Evolutionary conservation across 2,329 filamentous ascomycete genomes (phyloP).

Genomic region (Calonectria hawksworthii): DNA sequence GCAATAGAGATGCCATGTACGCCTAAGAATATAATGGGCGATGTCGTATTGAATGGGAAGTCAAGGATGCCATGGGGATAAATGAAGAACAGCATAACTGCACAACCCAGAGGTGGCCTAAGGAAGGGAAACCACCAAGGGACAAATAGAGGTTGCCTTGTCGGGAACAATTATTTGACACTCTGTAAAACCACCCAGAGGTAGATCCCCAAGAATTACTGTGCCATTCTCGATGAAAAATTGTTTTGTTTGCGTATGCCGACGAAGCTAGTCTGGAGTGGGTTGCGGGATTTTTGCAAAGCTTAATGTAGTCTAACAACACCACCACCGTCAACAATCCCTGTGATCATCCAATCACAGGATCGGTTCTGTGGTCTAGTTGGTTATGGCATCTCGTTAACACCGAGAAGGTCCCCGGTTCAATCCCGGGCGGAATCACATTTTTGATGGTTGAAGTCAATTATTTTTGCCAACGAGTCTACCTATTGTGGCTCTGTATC

Average conservation of each 20-base stretch:
- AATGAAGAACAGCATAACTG: background rate
- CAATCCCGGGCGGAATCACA: constrained; percentile 42
- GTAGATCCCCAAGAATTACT: background rate
- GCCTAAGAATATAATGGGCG: background rate
- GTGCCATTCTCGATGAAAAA: background rate
- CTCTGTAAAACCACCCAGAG: background rate
- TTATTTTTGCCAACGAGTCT: background rate
- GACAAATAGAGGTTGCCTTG: background rate
- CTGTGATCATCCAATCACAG: background rate
- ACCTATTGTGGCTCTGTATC: too few relatives aligned
- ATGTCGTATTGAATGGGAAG: background rate
- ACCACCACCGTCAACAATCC: background rate
- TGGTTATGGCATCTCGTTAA: constrained; percentile 44
- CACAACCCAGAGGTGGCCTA: background rate
- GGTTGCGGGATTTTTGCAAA: background rate
- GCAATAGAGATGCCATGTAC: background rate
- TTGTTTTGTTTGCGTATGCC: background rate
- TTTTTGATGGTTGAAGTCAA: constrained; percentile 13
- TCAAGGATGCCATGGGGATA: background rate
- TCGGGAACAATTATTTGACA: background rate
- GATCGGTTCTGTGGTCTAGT: constrained; percentile 41
- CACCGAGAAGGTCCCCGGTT: constrained; percentile 44
- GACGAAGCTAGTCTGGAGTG: background rate
- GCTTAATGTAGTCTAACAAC: background rate
- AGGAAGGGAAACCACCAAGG: background rate